Conservation (phyloP, 1,284 basidiomycete genomes). For the Sporisorium sorghi region DNA sequence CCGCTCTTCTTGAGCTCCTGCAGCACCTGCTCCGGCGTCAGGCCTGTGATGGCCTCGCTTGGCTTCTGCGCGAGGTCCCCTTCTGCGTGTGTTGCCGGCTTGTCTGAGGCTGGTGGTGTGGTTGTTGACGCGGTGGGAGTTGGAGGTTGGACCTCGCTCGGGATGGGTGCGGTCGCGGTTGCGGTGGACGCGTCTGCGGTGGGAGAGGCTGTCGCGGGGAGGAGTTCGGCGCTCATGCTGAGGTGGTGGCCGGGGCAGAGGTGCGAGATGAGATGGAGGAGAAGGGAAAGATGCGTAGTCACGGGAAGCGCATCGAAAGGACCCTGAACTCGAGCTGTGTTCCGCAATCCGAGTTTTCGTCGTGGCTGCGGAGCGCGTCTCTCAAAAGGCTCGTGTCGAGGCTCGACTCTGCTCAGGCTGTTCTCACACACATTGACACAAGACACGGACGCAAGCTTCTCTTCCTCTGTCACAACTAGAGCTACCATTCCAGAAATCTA, state of each 20-base stretch:
- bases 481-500: not conserved
- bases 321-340: constrained; percentile 6
- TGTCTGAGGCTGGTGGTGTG: not conserved
- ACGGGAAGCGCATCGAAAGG: constrained; percentile 2
- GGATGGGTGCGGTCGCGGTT: not conserved
- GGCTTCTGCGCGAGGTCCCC: not conserved
- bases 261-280: not conserved
- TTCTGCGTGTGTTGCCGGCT: not conserved
- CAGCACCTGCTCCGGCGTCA: constrained; percentile 38
- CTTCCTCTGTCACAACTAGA: not conserved
- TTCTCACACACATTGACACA: not conserved
- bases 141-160: not conserved
- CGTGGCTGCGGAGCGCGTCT: not conserved
- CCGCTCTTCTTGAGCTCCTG: constrained; percentile 43
- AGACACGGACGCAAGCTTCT: too few species aligned
- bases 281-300: not conserved
- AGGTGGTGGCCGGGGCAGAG: not conserved
- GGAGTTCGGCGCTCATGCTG: constrained; percentile 11
- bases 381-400: not conserved
- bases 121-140: not conserved
- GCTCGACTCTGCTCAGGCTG: too few species aligned
- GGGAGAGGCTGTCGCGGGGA: not conserved
- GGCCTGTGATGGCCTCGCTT: constrained; percentile 8
- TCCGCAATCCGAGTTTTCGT: constrained; percentile 15
- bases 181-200: not conserved